A percentile compares a stretch with the other conserved stretches of the same genome.
Conservation (phyloP, 306 rosid species). For the Prunus persica region Prunus_persica_NCBIv2 NC_034011.1:24957501-24958000, state of each 20-base stretch:
- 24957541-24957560: slow-evolving; percentile 45
- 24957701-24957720: slow-evolving; percentile 35
- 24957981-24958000: slow-evolving; percentile 62
- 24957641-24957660: slow-evolving; percentile 9
- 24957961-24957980: slow-evolving; percentile 70
- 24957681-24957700: slow-evolving; percentile 26
- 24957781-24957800: slow-evolving; percentile 30
- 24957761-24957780: slow-evolving; percentile 45
- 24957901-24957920: slow-evolving; percentile 82
- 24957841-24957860: slow-evolving; percentile 46
- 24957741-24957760: slow-evolving; percentile 44
- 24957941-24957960: slow-evolving; percentile 47
- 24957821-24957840: slow-evolving; percentile 32
- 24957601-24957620: slow-evolving; percentile 23
- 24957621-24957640: slow-evolving; percentile 24
- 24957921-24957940: slow-evolving; percentile 58
- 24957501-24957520: background rate
- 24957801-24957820: slow-evolving; percentile 21
- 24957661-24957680: slow-evolving; percentile 30
- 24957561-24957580: slow-evolving; percentile 46
- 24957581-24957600: slow-evolving; percentile 25
- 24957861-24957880: slow-evolving; percentile 74
- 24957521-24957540: slow-evolving; percentile 6
- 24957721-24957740: slow-evolving; percentile 45
- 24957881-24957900: slow-evolving; percentile 44